Percentiles rank a stretch among this genome's conserved stretches.
Conservation (phyloP, 2,329 filamentous ascomycete genomes). For the Cytospora piceicola region DNA sequence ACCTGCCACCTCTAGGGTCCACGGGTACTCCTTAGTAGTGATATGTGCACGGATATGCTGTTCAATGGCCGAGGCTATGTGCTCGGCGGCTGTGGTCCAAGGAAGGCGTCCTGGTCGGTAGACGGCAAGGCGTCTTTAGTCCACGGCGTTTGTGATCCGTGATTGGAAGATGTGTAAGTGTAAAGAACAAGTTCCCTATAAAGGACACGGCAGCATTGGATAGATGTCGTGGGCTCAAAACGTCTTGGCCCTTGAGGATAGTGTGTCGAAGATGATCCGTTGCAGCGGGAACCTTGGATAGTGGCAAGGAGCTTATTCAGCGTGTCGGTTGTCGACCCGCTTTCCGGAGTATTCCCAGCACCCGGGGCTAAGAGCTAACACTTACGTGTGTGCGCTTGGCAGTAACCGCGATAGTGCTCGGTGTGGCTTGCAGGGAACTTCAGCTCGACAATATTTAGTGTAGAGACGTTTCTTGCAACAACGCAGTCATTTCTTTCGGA, state of each 20-base stretch:
- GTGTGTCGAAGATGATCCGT: not conserved
- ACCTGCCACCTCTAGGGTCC: not conserved
- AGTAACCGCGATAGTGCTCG: not conserved
- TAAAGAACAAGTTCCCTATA: no score
- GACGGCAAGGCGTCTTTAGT: no score
- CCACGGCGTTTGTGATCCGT: no score
- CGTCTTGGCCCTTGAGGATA: not conserved
- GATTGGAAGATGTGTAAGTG: no score
- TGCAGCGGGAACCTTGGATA: not conserved
- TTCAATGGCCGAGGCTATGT: no score
- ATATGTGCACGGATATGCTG: no score
- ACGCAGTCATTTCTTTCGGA: no score
- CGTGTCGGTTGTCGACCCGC: slow-evolving; percentile 9
- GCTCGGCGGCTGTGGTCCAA: no score
- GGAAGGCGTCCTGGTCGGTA: no score
- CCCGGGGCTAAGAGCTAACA: not conserved
- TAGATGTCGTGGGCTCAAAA: not conserved
- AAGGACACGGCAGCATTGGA: no score
- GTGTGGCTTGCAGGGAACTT: no score
- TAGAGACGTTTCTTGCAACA: no score
- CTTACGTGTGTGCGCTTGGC: not conserved
- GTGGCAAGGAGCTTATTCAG: slow-evolving; percentile 24
- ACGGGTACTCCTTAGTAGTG: not conserved
- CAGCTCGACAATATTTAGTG: not conserved
- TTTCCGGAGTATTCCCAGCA: not conserved